Evolutionary conservation across 352 stramenopile genomes (phyloP).

Genomic region (Phytophthora rubi): DNA sequence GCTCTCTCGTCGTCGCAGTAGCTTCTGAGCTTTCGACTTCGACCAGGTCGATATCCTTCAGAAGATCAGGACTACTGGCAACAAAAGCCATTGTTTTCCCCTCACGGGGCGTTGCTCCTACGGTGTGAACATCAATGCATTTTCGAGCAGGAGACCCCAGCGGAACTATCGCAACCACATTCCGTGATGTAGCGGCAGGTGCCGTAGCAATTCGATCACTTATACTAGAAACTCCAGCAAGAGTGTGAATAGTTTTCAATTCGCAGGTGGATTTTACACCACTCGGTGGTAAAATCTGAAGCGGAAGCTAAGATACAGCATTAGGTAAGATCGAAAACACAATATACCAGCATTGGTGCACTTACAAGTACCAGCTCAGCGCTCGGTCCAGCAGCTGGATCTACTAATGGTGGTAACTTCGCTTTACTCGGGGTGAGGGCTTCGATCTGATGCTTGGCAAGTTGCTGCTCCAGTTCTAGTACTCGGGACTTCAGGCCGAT

Average conservation of each 20-base stretch:
- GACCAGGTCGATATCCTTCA: background rate
- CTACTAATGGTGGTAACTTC: conserved; percentile 55
- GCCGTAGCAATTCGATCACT: conserved; percentile 28
- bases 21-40: background rate
- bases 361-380: conserved; percentile 11
- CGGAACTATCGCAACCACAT: background rate
- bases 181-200: conserved; percentile 22
- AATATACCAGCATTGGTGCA: background rate
- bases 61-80: conserved; percentile 4
- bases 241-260: conserved; percentile 18
- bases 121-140: background rate
- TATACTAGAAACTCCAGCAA: background rate
- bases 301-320: conserved; percentile 8
- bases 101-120: background rate
- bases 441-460: conserved; percentile 61
- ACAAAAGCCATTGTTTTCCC: conserved; percentile 17
- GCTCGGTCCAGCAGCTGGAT: conserved; percentile 1
- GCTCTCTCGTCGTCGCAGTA: background rate
- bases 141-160: conserved; percentile 7
- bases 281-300: conserved; percentile 5
- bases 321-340: background rate
- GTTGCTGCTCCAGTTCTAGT: conserved; percentile 56
- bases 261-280: conserved; percentile 30
- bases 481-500: conserved; percentile 56
- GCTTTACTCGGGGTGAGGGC: conserved; percentile 37